Percentiles rank a stretch among this genome's conserved stretches.
Conservation (phyloP, 2,329 filamentous ascomycete genomes). For the Aspergillus amoenus region DNA sequence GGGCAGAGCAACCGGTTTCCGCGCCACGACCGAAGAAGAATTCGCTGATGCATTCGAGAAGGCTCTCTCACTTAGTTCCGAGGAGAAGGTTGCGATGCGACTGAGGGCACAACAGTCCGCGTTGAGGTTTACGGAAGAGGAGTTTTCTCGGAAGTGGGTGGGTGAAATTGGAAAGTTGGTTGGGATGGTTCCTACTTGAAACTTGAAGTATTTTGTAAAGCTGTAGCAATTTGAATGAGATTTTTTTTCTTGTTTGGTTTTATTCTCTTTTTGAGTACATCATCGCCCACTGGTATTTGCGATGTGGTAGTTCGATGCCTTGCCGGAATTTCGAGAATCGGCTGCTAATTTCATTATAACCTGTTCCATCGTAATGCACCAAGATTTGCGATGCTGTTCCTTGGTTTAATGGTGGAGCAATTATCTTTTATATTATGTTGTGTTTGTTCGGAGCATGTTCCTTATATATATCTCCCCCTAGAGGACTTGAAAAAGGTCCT, state of each 20-base stretch:
- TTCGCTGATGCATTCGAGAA: conserved; percentile 80
- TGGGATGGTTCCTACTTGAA: conserved; percentile 28
- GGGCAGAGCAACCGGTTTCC: conserved; percentile 79
- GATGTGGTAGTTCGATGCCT: no score
- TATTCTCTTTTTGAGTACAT: neutral
- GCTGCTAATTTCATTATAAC: no score
- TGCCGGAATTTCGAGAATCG: no score
- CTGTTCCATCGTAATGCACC: no score
- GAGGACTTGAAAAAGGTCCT: no score
- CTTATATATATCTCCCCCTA: no score
- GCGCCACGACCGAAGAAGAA: conserved; percentile 73
- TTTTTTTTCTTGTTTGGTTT: neutral
- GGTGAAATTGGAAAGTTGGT: conserved; percentile 72
- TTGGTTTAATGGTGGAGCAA: no score
- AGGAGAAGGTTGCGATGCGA: conserved; percentile 72
- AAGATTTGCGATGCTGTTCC: no score
- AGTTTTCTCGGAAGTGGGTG: conserved; percentile 79
- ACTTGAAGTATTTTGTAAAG: neutral
- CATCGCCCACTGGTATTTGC: no score
- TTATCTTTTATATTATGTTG: no score
- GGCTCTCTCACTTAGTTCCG: conserved; percentile 63
- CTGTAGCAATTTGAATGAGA: neutral
- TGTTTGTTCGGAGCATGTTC: no score
- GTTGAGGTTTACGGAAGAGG: conserved; percentile 80
- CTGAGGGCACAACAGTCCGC: conserved; percentile 74